Base-by-base conservation (phyloP, 441 rosid species). In the Gossypium schwendimanii region DNA sequence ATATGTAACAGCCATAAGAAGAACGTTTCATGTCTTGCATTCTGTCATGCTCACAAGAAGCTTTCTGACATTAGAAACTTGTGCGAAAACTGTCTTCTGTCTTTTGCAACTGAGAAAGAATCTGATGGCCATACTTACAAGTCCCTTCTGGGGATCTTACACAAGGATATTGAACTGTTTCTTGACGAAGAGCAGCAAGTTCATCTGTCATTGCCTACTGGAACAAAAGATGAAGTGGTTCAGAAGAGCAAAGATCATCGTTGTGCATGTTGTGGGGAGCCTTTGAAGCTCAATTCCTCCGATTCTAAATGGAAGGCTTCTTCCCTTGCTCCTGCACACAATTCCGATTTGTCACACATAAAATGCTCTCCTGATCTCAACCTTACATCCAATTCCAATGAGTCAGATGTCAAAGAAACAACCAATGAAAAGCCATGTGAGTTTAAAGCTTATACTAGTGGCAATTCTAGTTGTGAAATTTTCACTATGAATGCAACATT, bases 51-150 rank as follows among this genome's bases (percentile, higher is more conserved):
- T 68, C 99, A 96, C 84, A 91, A 86, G 84, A 90, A 86, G 80
- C 90, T 96, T 76, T 90, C 97, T 4, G 87, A 96, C 70, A 88
- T 91, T 10, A 85, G 81, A 75, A 79, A 80, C 59, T 88, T 93
- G 97, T 92, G 99, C 26, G 99, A 96, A 66, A 85, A 82, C 4
- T 96, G 99, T 70, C 97, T 96, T 76, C 97, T 93, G 45, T 93
- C 97, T 0, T 96, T 93, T 26, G 97, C 99, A 0, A 85, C 97
- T 0, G 85, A 84, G 77, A 96, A 81, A 79, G 91, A 88, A 81
- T 81, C 97, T 0, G 96, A 86, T 33, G 85, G 87, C 17, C 89
- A 89, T 57, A 85, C 91, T 3, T 92, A 89, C 77, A 95, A 93
- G 65, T 88, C 97, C 69, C 94, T 88, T 12, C 84, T 85, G 4